These are phyloP conservation scores for Coemansia aciculifera DNA, from an alignment of 192 early-diverging fungal species.

Conservation along the genomic window DNA sequence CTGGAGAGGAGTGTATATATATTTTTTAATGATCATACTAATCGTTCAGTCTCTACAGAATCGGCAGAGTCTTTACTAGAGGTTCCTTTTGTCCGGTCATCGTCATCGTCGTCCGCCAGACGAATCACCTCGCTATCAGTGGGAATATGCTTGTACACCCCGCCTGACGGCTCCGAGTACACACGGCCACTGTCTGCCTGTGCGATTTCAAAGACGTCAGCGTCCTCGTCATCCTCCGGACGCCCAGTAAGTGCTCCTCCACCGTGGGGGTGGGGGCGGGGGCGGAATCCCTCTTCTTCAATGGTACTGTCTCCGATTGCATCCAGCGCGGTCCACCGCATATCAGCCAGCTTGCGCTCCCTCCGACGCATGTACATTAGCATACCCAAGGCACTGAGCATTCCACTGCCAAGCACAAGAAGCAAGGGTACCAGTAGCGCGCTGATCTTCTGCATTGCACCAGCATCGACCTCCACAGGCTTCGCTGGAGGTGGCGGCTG, in stretches of 20 bases:
- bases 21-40: slow-evolving; percentile 19
- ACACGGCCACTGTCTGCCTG: slow-evolving; percentile 16
- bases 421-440: slow-evolving; percentile 8
- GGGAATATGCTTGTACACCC: background rate
- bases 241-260: background rate
- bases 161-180: background rate
- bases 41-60: slow-evolving; percentile 16
- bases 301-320: slow-evolving; percentile 15
- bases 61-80: slow-evolving; percentile 21
- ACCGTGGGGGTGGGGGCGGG: background rate
- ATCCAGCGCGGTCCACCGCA: slow-evolving; percentile 45
- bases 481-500: background rate
- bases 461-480: background rate
- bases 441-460: slow-evolving; percentile 12
- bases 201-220: slow-evolving; percentile 29
- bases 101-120: slow-evolving; percentile 11
- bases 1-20: too few relatives aligned
- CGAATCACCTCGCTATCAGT: background rate
- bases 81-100: slow-evolving; percentile 12
- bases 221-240: slow-evolving; percentile 36
- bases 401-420: slow-evolving; percentile 6
- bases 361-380: slow-evolving; percentile 39
- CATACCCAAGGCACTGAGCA: slow-evolving; percentile 33
- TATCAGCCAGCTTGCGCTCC: slow-evolving; percentile 33
- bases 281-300: slow-evolving; percentile 17